phyloP scores from a whole-genome alignment of 75 land plant genomes.

The Cryptomeria japonica region DNA sequence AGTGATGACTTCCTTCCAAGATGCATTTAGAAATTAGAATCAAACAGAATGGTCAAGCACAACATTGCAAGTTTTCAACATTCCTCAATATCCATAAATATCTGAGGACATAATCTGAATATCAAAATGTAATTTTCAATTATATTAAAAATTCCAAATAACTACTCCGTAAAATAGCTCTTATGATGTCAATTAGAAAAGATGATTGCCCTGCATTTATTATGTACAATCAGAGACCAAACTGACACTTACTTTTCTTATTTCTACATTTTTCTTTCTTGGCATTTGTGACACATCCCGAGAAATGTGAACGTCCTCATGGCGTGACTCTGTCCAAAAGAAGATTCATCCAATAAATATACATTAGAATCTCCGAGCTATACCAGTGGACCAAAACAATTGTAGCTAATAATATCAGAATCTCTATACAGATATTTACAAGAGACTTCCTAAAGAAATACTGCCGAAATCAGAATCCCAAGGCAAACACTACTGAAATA shows the following conservation, averaged over 20 bases:
- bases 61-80: not conserved
- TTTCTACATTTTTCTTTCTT: constrained; percentile 12
- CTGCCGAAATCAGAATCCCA: not conserved
- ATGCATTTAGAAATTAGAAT: constrained; percentile 4
- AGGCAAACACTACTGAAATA: not conserved
- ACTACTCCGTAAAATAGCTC: not conserved
- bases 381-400: not conserved
- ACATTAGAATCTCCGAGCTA: not conserved
- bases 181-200: not conserved
- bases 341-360: not conserved
- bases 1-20: not conserved
- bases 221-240: not conserved
- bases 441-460: not conserved
- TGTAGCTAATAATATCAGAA: not conserved
- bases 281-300: not conserved
- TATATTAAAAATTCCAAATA: not conserved
- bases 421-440: not conserved
- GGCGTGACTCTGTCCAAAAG: constrained; percentile 5
- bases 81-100: not conserved
- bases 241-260: not conserved
- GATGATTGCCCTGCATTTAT: not conserved
- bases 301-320: not conserved
- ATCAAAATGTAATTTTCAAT: not conserved
- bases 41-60: not conserved
- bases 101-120: not conserved